Conservation (phyloP, 176 grass and related monocot species). For the Paspalum vaginatum region DNA sequence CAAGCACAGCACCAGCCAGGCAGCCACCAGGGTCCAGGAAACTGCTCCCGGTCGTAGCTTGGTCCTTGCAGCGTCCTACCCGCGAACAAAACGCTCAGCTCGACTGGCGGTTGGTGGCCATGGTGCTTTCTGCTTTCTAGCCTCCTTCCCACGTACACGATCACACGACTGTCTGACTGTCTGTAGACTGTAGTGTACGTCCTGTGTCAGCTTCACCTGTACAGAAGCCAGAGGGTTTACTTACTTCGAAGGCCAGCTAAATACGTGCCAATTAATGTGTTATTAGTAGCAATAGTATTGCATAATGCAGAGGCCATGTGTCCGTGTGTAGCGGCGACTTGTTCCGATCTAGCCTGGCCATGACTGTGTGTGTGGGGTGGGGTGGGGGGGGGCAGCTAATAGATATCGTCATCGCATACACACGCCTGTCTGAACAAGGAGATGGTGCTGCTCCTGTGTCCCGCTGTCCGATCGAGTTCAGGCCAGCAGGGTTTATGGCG, state of each 20-base stretch:
- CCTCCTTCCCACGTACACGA: too few relatives aligned
- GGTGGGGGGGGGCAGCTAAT: too few relatives aligned
- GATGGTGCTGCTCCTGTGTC: background rate
- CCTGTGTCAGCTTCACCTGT: background rate
- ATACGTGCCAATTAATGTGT: too few relatives aligned
- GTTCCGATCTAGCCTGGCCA: too few relatives aligned
- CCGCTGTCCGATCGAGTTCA: background rate
- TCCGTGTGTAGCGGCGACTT: too few relatives aligned
- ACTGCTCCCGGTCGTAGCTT: too few relatives aligned
- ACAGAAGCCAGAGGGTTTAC: background rate
- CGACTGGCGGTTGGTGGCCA: constrained; percentile 2
- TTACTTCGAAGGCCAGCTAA: background rate
- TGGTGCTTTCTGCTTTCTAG: background rate
- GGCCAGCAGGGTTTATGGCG: background rate
- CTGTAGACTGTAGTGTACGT: too few relatives aligned
- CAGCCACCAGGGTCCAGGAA: too few relatives aligned
- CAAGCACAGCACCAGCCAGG: background rate
- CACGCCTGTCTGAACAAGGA: background rate
- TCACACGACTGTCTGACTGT: too few relatives aligned
- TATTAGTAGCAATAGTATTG: too few relatives aligned
- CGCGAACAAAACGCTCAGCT: background rate
- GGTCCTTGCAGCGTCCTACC: background rate
- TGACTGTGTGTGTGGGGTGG: too few relatives aligned
- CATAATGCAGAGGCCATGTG: too few relatives aligned
- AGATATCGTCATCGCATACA: background rate